Evolutionary conservation across 169 alveolate genomes (phyloP), one percentile per base, ranked within the genome.

Genomic region (Eimeria acervulina): DNA sequence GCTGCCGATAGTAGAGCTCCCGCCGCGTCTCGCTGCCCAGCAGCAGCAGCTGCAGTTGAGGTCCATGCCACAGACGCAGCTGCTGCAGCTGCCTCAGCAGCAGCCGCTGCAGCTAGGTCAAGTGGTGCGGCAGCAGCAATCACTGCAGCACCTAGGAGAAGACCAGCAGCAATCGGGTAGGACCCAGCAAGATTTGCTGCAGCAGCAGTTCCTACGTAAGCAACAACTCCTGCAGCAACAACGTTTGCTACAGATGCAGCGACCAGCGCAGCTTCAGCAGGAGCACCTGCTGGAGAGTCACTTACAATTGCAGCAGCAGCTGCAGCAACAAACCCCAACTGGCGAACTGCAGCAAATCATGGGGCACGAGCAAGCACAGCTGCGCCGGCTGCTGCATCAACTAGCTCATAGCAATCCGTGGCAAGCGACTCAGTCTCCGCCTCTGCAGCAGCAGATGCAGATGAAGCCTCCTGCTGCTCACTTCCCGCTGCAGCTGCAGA

Each of bases 321-420:
- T 36, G 47, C 47, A 33, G 31, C 83, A 72, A 28, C 83, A 72
- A 38, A 19, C 83, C 17, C 83, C 83, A 13, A 36, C 52, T 17
- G 28, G 83, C 17, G 83, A 72, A 72, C 83, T 72, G 83, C 83
- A 72, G 83, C 83, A 72, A 36, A 72, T 38, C 42, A 72, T 72
- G 83, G 83, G 83, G 12, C 51, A 21, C 15, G 83, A 72, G 52
- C 83, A 72, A 52, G 51, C 83, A 33, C 83, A 72, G 83, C 83
- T 72, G 51, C 83, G 51, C 31, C 42, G 83, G 83, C 51, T 72
- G 83, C 83, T 72, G 83, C 83, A 72, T 10, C 83, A 72, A 28
- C 51, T 72, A 21, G 83, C 83, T 2, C 52, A 31, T 0, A 72
- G 83, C 51, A 72, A 72, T 5, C 52, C 83, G 13, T 72, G 47